Conservation (phyloP, 306 rosid genomes). For the Phaseolus lunatus region DNA sequence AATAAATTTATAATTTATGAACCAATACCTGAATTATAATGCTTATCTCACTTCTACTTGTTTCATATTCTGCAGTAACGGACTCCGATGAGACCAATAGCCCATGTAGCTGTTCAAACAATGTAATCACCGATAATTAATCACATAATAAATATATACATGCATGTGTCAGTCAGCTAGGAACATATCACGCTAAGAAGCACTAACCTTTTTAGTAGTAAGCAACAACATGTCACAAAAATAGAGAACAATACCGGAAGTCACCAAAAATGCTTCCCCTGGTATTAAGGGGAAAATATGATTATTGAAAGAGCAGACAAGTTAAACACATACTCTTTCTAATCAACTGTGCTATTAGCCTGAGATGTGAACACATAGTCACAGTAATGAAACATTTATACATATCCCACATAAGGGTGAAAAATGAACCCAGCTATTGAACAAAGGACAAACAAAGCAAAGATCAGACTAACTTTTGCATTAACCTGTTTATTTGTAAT, state of each 20-base stretch:
- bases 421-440: constrained; percentile 28
- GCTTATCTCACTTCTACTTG: constrained; percentile 77
- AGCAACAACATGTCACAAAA: constrained; percentile 87
- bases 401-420: constrained; percentile 27
- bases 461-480: background rate
- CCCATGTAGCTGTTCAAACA: constrained; percentile 65
- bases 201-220: constrained; percentile 72
- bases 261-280: constrained; percentile 90
- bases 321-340: background rate
- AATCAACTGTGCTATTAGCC: constrained; percentile 1
- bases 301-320: constrained; percentile 25
- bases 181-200: constrained; percentile 13
- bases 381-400: constrained; percentile 12
- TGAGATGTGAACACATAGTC: constrained; percentile 23
- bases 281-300: constrained; percentile 29
- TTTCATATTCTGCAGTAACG: constrained; percentile 57
- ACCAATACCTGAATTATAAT: constrained; percentile 80
- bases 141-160: background rate
- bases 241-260: constrained; percentile 87
- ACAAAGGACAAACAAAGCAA: constrained; percentile 1
- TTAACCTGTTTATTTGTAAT: background rate
- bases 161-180: constrained; percentile 17
- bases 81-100: constrained; percentile 55
- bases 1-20: constrained; percentile 41
- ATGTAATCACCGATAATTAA: constrained; percentile 39